Base-by-base conservation (phyloP, 2,329 filamentous ascomycete species). In the Epichloe sylvatica region DNA sequence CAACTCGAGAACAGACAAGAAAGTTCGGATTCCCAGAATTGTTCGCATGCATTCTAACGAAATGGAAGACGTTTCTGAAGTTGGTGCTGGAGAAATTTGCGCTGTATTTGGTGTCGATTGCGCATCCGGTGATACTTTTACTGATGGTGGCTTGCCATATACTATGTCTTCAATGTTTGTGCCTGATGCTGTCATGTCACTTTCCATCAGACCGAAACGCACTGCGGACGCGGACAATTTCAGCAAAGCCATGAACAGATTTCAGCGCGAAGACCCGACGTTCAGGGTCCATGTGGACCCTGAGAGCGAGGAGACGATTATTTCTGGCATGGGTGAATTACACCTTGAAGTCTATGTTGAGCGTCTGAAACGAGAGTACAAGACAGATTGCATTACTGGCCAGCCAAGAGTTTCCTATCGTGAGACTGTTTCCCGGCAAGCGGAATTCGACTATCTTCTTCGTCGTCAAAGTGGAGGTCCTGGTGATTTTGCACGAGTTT, bases 11-110 rank as follows among this genome's bases (percentile, higher is more conserved):
- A 94, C 81, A 55, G 86, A 91, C 67, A 95, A 96, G 77, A 96
- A 91, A 74, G 84, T 98, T 64, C 90, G 94, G 69, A 84, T 98
- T 51, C 92, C 92, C 19, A 86, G 91, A 63, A 97, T 98, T 60
- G 92, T 98, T 54, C 88, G 92, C 54, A 98, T 98, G 92, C 92
- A 98, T 74, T 95, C 90, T 43, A 95, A 97, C 64, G 92, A 98
- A 64, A 95, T 98, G 91, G 92, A 98, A 67, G 92, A 98, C 63
- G 88, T 96, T 33, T 75, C 71, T 50, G 90, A 96, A 67, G 84
- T 98, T 55, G 88, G 90, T 47, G 91, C 92, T 49, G 92, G 92
- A 68, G 92, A 98, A 68, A 98, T 98, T 56, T 98, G 92, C 64
- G 92, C 92, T 53, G 92, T 98, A 52, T 98, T 98, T 63, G 92